Evolutionary conservation across 2,329 filamentous ascomycete species (phyloP), one percentile per base, ranked within the genome.

Genomic region (Rhinocladiella similis): DNA sequence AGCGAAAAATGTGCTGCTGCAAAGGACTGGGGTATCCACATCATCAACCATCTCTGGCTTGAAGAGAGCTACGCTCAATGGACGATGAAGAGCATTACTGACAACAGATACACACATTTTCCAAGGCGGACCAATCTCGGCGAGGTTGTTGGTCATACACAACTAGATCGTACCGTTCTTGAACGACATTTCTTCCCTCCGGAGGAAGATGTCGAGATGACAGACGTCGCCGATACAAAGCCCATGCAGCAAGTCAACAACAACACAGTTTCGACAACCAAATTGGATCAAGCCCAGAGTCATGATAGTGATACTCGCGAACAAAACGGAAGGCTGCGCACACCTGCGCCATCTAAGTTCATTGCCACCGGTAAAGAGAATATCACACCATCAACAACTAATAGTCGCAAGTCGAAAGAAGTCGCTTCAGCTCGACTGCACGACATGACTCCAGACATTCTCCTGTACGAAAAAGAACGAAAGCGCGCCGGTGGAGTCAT

Each of bases 21-120:
- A 0, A 83, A 85, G 59, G 94, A 97, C 73, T 99, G 94, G 94
- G 88, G 88, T 51, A 87, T 97, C 53, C 78, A 91, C 54, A 88
- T 96, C 66, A 79, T 96, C 66, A 99, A 97, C 70, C 94, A 99
- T 70, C 80, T 99, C 1, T 99, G 94, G 94, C 82, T 99, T 45
- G 94, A 99, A 72, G 94, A 99, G 69, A 95, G 91, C 72, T 99
- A 97, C 69, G 91, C 93, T 1, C 91, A 89, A 69, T 96, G 91
- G 76, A 82, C 89, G 67, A 77, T 88, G 56, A 88, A 90, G 69
- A 83, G 84, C 0, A 75, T 92, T 19, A 88, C 88, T 3, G 83
- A 89, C 50, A 78, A 82, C 7, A 87, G 88, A 61, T 99, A 96
- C 69, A 90, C 83, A 1, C 87, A 91, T 68, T 99, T 97, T 64